Base-by-base conservation (phyloP, 2,329 filamentous ascomycete genomes). In the Botryotinia globosa region DNA sequence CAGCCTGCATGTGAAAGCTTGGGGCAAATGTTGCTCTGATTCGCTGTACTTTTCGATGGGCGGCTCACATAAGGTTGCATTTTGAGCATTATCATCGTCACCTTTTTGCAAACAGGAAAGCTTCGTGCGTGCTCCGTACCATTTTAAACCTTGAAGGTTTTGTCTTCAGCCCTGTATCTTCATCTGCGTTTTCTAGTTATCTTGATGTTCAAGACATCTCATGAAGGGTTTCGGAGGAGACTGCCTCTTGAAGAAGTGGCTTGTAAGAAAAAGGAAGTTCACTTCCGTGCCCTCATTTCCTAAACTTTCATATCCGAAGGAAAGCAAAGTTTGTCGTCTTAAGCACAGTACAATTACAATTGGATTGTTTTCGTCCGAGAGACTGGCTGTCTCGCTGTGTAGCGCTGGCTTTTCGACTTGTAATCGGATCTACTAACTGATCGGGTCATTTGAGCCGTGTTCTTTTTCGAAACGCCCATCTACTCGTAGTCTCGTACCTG, bases 141-240 rank as follows among this genome's bases (percentile, higher is more conserved):
- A 22, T 29, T 14, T 44, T 25, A n/a, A 29, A 18, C 25, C 65
- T 44, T 22, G 20, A 32, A 29, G 25, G 32, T 59, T 61, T 69
- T 56, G 42, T 56, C 67, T 70, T 70, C 68, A 70, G 51, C 51
- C 51, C n/a, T 70, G 64, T 66, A 32, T 25, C 45, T 39, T 54
- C 16, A 48, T 42, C 25, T 42, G 16, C 34, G 29, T 67, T 39
- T 32, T 56, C 37, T 63, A 16, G 25, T 56, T 29, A 56, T 67
- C 29, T 44, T 16, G 32, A 34, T 51, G 22, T 54, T 54, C 16
- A 54, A 39, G 32, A 66, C 4, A 29, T 54, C 54, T 51, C 29
- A 54, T 22, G 45, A 29, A 39, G 25, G 22, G 22, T 14, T 20
- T 20, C 34, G 48, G 45, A 56, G 34, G 29, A 65, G 62, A 65